Percentiles rank a stretch among this genome's conserved stretches.
Evolutionary conservation across 2,329 filamentous ascomycete species (phyloP).

Genomic region (Periconia macrospinosa): DNA sequence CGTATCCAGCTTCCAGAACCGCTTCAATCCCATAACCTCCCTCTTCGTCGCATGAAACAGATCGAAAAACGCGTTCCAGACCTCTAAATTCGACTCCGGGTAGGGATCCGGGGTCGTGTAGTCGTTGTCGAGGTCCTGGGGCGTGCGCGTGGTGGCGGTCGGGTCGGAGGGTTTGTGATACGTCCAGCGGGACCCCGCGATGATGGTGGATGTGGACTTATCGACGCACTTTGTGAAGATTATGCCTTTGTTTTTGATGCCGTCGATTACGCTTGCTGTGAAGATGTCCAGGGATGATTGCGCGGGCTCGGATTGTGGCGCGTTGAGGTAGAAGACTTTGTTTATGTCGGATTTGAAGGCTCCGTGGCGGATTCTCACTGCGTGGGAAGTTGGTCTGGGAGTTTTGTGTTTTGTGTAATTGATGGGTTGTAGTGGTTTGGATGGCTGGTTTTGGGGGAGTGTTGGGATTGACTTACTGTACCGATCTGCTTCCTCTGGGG

Average conservation of each 20-base stretch:
- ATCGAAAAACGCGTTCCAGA: slow-evolving; percentile 22
- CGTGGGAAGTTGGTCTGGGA: neutral
- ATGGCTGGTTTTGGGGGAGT: neutral
- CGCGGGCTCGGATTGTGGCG: slow-evolving; percentile 22
- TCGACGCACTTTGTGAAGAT: slow-evolving; percentile 35
- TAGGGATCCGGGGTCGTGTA: slow-evolving; percentile 27
- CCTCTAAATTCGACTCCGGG: slow-evolving; percentile 26
- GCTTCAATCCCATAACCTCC: slow-evolving; percentile 21
- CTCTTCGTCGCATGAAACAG: slow-evolving; percentile 28
- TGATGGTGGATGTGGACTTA: slow-evolving; percentile 13
- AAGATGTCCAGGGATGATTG: slow-evolving; percentile 25
- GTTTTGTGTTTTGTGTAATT: neutral
- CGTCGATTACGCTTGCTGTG: slow-evolving; percentile 21
- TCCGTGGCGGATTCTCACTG: slow-evolving; percentile 30
- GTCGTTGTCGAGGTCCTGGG: slow-evolving; percentile 31
- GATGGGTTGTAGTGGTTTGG: neutral
- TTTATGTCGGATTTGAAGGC: slow-evolving; percentile 36
- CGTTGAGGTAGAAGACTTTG: slow-evolving; percentile 35
- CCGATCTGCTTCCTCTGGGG: slow-evolving; percentile 26
- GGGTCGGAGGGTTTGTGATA: neutral
- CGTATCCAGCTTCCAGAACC: slow-evolving; percentile 34
- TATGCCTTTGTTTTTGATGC: slow-evolving; percentile 26
- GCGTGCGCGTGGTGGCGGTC: slow-evolving; percentile 12
- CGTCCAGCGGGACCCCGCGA: slow-evolving; percentile 1
- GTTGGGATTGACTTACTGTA: slow-evolving; percentile 17